phyloP scores from a whole-genome alignment of 2,329 filamentous ascomycete genomes.

The Calonectria leucothoes region DNA sequence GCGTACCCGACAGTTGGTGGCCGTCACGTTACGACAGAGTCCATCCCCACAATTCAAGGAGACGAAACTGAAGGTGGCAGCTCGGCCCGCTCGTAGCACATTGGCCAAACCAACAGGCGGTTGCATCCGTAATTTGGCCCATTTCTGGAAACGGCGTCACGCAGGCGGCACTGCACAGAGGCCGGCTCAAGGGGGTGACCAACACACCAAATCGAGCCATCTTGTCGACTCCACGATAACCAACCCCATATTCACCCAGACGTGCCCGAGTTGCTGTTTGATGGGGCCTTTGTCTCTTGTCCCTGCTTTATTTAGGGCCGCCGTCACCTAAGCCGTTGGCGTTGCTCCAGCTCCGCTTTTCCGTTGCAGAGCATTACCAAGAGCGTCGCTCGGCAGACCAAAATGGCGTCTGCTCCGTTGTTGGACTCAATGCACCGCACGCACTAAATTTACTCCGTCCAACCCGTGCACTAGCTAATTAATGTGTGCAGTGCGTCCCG shows the following conservation, averaged over 20 bases:
- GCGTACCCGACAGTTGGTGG: neutral
- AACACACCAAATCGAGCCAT: neutral
- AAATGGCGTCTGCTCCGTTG: slow-evolving; percentile 5
- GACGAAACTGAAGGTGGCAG: neutral
- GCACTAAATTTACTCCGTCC: neutral
- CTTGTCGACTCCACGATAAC: neutral
- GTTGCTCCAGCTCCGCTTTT: slow-evolving; percentile 2
- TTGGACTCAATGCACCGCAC: neutral
- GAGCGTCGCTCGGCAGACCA: neutral
- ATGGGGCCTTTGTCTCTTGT: neutral
- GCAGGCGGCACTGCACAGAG: neutral
- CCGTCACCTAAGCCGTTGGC: neutral
- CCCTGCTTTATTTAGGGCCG: neutral
- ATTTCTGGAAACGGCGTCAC: neutral
- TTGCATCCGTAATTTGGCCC: neutral
- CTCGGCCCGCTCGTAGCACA: slow-evolving; percentile 10
- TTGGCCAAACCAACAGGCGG: neutral
- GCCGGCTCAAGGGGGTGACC: neutral
- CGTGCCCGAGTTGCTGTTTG: neutral
- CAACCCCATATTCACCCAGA: too few species aligned
- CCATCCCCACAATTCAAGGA: neutral
- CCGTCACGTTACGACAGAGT: slow-evolving; percentile 2
- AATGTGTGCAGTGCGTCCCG: neutral
- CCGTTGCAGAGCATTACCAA: neutral
- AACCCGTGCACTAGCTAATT: neutral